Evolutionary conservation across 1,284 basidiomycete species (phyloP).

Genomic region (Ustilago bromivora): DNA sequence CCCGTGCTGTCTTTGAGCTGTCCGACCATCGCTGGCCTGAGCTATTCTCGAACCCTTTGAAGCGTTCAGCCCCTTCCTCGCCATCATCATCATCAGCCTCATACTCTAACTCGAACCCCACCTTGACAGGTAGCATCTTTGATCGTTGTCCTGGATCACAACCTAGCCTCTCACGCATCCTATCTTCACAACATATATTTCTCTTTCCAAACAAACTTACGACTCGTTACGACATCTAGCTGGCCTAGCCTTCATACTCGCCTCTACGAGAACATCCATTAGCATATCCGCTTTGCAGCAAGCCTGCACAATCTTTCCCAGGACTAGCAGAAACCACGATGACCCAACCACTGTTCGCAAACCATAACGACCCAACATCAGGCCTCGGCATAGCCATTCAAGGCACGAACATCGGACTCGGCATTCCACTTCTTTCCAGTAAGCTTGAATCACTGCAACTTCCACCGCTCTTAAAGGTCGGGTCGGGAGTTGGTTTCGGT

Average conservation of each 20-base stretch:
- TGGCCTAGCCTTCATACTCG: conserved; percentile 16
- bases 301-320: neutral
- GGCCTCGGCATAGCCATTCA: conserved; percentile 14
- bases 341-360: neutral
- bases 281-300: neutral
- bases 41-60: neutral
- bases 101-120: neutral
- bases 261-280: neutral
- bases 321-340: neutral
- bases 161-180: neutral
- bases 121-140: conserved; percentile 15
- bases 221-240: conserved; percentile 10
- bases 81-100: neutral
- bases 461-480: neutral
- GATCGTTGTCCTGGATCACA: conserved; percentile 19
- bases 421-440: conserved; percentile 84
- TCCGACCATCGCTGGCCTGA: neutral
- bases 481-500: conserved; percentile 76
- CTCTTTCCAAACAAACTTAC: neutral
- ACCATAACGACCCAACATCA: neutral
- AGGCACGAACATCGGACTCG: conserved; percentile 20
- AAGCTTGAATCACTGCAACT: conserved; percentile 74
- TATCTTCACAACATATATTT: neutral
- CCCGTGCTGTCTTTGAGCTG: neutral
- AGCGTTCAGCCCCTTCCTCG: neutral